Base-by-base conservation (phyloP, 208 protist genomes). In the Leishmania martiniquensis region DNA sequence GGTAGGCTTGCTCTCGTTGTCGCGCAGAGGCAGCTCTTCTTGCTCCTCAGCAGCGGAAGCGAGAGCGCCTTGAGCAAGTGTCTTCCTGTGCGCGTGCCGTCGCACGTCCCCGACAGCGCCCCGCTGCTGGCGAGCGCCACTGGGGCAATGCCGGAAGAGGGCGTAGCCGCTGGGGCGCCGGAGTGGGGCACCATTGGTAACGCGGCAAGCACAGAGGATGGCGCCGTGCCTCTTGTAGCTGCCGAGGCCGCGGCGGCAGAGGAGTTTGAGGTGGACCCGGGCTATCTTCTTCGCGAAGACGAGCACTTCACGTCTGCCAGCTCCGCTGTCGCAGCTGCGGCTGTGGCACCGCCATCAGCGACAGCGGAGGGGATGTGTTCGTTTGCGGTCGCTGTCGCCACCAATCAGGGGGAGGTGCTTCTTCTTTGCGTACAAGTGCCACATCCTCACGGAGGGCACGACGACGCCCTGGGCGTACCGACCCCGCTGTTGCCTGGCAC, bases 301-400 rank as follows among this genome's bases (percentile, higher is more conserved):
- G 79, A 83, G 68, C 79, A 83, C 74, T 76, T 83, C 68, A 83
- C 79, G 17, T 57, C 79, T 6, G 66, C 79, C 3, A 83, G 79
- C 44, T 47, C 68, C 12, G 79, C 79, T 12, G 60, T 78, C 15
- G 13, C 15, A 17, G 75, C 79, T 52, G 45, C 42, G 9, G 7
- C 67, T 7, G 6, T n/a, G 42, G 54, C 76, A 39, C 3, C 67
- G 29, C 32, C 76, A 17, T 9, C 65, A 12, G 32, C 29, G 52
- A 32, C 34, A 2, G 32, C 34, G n/a, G 49, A 5, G 2, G 57
- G 22, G 25, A 15, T 51, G 13, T 34, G 63, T 42, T 52, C 29
- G 7, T 83, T 74, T 71, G 74, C 65, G 4, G 79, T 83, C 5
- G 79, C 79, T 5, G 37, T 83, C 37, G 71, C 75, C 17, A 83